These are phyloP conservation scores for Claviceps paspali DNA, from an alignment of 2,329 filamentous ascomycete species.

Conservation along the genomic window DNA sequence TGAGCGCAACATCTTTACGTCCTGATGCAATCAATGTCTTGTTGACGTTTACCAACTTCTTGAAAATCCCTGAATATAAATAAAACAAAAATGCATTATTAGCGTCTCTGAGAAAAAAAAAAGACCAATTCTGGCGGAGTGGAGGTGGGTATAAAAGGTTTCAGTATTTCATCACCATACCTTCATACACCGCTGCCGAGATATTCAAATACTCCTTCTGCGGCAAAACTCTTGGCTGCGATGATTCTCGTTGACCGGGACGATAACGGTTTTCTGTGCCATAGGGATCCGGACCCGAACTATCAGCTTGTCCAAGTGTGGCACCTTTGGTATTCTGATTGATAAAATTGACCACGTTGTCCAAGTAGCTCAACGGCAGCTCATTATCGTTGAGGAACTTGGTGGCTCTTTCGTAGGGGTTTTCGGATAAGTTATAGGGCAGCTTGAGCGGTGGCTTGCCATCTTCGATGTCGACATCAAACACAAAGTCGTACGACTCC, in stretches of 20 bases:
- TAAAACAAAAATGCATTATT: slow-evolving; percentile 9
- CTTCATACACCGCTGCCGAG: slow-evolving; percentile 53
- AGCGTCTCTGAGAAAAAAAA: background rate
- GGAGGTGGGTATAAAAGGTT: too few species aligned
- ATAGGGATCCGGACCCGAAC: slow-evolving; percentile 52
- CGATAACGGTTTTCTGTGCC: slow-evolving; percentile 67
- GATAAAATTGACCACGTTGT: slow-evolving; percentile 89
- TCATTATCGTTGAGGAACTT: slow-evolving; percentile 87
- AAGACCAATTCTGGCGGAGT: too few species aligned
- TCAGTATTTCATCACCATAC: slow-evolving; percentile 15
- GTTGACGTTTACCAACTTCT: slow-evolving; percentile 65
- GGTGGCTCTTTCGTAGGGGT: slow-evolving; percentile 79
- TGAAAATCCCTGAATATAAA: slow-evolving; percentile 44
- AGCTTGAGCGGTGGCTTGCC: slow-evolving; percentile 84
- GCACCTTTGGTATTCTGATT: slow-evolving; percentile 77
- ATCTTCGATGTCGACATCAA: slow-evolving; percentile 92
- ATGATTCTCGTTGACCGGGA: slow-evolving; percentile 37
- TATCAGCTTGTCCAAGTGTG: slow-evolving; percentile 50
- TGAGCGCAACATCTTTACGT: slow-evolving; percentile 58
- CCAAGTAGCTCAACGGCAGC: slow-evolving; percentile 71
- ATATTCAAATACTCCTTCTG: slow-evolving; percentile 70
- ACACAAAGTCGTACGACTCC: slow-evolving; percentile 89
- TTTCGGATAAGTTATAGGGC: slow-evolving; percentile 86
- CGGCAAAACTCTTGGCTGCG: slow-evolving; percentile 49
- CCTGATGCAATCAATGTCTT: slow-evolving; percentile 54